Conservation (phyloP, 306 rosid species). For the Quercus gilva region DNA sequence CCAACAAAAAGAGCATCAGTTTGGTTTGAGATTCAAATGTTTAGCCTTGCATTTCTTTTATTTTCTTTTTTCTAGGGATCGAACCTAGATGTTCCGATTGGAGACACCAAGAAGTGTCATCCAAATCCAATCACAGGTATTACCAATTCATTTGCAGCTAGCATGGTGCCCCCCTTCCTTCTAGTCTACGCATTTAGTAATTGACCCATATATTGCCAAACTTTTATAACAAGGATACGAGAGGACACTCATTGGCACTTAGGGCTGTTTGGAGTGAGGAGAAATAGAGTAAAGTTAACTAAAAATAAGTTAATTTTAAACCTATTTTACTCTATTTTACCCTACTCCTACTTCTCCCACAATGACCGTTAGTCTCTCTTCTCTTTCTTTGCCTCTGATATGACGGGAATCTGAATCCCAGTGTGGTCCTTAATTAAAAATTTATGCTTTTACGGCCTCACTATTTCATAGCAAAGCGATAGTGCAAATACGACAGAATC, state of each 20-base stretch:
- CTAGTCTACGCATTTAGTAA: background rate
- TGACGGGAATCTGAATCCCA: constrained; percentile 23
- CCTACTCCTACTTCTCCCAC: no score
- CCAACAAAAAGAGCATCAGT: no score
- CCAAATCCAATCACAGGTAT: no score
- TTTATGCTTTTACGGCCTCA: no score
- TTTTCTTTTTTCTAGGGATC: no score
- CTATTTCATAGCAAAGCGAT: no score
- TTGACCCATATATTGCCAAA: background rate
- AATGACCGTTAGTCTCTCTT: background rate
- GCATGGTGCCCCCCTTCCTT: background rate
- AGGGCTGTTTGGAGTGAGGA: fast-evolving
- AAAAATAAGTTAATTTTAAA: fast-evolving
- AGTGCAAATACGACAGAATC: background rate
- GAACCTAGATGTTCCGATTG: no score
- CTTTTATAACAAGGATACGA: background rate
- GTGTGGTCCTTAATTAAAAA: background rate
- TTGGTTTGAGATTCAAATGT: no score
- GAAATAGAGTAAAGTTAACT: fast-evolving
- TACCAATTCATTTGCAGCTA: no score
- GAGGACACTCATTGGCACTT: background rate
- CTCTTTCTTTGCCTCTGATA: background rate
- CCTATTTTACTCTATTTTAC: no score
- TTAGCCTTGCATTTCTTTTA: no score
- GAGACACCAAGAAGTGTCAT: no score